Percentiles rank a stretch among this genome's conserved stretches.
Evolutionary conservation across 306 rosid species (phyloP).

Genomic region (Rosa multiflora): DNA sequence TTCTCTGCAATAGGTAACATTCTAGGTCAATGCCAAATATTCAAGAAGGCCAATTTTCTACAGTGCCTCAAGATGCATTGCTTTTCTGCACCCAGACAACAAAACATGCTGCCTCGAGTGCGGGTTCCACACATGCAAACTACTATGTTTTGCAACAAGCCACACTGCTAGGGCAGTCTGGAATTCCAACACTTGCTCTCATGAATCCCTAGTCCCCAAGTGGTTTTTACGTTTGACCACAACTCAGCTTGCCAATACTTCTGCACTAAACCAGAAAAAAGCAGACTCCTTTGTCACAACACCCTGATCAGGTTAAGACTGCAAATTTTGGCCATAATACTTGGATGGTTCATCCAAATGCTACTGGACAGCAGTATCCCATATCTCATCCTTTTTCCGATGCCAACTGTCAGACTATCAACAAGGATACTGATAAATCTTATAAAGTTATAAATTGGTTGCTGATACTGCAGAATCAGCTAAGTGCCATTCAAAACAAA

Average conservation of each 20-base stretch:
- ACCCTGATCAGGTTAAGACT: conserved; percentile 44
- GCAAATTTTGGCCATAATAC: conserved; percentile 42
- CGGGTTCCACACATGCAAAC: conserved; percentile 52
- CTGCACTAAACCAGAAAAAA: conserved; percentile 51
- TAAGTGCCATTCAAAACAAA: conserved; percentile 54
- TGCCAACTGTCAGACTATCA: conserved; percentile 58
- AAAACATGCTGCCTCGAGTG: conserved; percentile 46
- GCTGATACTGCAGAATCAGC: conserved; percentile 37
- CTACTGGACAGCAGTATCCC: conserved; percentile 27
- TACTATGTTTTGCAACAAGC: conserved; percentile 47
- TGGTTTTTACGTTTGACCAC: conserved; percentile 49
- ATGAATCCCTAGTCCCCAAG: conserved; percentile 40
- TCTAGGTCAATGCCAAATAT: conserved; percentile 51
- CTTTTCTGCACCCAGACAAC: conserved; percentile 50
- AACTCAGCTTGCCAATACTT: conserved; percentile 45
- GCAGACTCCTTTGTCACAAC: conserved; percentile 45
- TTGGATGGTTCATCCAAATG: conserved; percentile 50
- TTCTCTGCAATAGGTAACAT: conserved; percentile 43
- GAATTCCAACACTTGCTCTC: conserved; percentile 47
- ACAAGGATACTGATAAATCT: conserved; percentile 47
- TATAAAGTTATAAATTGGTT: conserved; percentile 42
- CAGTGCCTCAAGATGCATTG: conserved; percentile 59
- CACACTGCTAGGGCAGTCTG: conserved; percentile 51
- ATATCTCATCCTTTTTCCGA: conserved; percentile 38
- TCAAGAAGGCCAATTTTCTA: conserved; percentile 54